Conservation (phyloP, 306 rosid genomes). For the Dalbergia cultrata region DNA sequence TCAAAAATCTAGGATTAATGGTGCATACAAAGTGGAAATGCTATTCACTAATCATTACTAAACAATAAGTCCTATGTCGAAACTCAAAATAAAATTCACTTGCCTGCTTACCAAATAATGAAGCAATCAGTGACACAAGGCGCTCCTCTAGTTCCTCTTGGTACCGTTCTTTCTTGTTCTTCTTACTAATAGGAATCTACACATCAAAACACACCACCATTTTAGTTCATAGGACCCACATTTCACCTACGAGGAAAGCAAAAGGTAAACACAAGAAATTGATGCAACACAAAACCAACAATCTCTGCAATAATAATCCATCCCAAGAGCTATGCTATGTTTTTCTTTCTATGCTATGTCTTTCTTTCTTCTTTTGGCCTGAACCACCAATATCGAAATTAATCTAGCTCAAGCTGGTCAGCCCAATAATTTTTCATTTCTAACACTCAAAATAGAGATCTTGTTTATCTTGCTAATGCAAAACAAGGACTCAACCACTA, state of each 20-base stretch:
- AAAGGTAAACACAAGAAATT: background rate
- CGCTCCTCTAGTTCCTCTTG: slow-evolving; percentile 97
- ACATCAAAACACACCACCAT: slow-evolving; percentile 30
- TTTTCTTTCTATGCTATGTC: too few relatives aligned
- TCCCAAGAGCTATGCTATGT: slow-evolving; percentile 1
- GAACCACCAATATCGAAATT: background rate
- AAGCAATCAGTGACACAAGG: slow-evolving; percentile 78
- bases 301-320: background rate
- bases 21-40: background rate
- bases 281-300: background rate
- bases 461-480: background rate
- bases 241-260: background rate
- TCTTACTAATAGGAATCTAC: slow-evolving; percentile 81
- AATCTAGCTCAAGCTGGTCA: background rate
- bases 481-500: background rate
- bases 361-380: background rate
- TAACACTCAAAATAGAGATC: background rate
- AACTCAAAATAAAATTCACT: slow-evolving; percentile 52
- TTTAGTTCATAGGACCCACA: slow-evolving; percentile 39
- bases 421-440: background rate
- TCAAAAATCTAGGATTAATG: background rate
- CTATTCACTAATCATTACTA: slow-evolving; percentile 2
- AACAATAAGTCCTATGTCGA: slow-evolving; percentile 36
- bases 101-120: slow-evolving; percentile 97
- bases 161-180: slow-evolving; percentile 87